A percentile compares a stretch with the other conserved stretches of the same genome.
Conservation (phyloP, 208 protist genomes). For the Wallacemonas sp. region DNA sequence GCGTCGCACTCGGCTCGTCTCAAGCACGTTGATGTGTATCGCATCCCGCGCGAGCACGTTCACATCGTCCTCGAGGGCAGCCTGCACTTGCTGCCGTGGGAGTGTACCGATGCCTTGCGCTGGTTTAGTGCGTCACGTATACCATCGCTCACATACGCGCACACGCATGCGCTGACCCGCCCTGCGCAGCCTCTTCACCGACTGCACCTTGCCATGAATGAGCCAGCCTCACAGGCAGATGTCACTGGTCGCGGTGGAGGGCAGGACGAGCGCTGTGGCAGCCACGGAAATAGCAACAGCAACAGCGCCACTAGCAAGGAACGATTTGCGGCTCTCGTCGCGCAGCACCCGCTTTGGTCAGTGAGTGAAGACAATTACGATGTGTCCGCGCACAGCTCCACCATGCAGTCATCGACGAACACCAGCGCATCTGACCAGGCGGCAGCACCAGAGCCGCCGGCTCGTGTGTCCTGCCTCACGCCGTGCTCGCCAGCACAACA, state of each 20-base stretch:
- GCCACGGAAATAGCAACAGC: background rate
- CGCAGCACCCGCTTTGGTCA: background rate
- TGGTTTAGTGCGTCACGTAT: constrained; percentile 49
- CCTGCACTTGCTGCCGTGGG: constrained; percentile 64
- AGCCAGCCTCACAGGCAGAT: background rate
- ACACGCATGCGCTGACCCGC: no score
- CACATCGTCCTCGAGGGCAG: constrained; percentile 52
- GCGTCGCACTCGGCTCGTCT: no score
- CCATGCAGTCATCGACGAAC: background rate
- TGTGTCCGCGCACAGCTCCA: background rate
- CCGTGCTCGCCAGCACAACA: constrained; percentile 8
- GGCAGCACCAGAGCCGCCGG: background rate
- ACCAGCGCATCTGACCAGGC: background rate
- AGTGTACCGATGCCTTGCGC: constrained; percentile 50
- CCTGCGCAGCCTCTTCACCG: background rate
- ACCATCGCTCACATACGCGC: constrained; percentile 24
- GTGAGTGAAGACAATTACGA: background rate
- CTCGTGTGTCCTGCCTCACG: background rate
- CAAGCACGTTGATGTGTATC: constrained; percentile 41
- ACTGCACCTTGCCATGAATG: background rate
- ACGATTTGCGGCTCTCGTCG: background rate
- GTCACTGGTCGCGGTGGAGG: background rate
- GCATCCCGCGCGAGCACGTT: constrained; percentile 53
- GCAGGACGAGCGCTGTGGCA: background rate
- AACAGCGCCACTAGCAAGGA: background rate